phyloP scores from a whole-genome alignment of 495 filamentous ascomycete species.

The Penicillium fimorum region DNA sequence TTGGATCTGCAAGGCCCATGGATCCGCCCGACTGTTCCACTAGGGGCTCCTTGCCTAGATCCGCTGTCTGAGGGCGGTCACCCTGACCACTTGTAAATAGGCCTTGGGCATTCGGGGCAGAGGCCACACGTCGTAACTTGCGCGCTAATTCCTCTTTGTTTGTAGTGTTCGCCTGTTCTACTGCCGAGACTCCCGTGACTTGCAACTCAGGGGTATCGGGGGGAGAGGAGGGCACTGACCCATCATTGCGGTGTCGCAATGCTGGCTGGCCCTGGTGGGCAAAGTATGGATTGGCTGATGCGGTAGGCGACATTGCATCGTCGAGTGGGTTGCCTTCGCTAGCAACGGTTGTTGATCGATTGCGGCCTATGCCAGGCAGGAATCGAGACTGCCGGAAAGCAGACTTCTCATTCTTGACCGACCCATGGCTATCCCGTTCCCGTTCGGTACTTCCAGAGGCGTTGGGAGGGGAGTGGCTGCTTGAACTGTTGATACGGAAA shows the following conservation, averaged over 20 bases:
- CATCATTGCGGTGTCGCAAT: conserved; percentile 90
- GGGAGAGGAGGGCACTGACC: conserved; percentile 93
- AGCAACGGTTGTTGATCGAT: conserved; percentile 81
- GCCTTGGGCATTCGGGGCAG: conserved; percentile 94
- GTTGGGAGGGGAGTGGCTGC: conserved; percentile 49
- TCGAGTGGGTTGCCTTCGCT: conserved; percentile 91
- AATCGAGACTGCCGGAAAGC: conserved; percentile 80
- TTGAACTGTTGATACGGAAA: conserved; percentile 86
- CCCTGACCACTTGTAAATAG: conserved; percentile 70
- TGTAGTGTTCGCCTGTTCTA: conserved; percentile 71
- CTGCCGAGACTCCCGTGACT: conserved; percentile 67
- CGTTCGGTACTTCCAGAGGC: conserved; percentile 40
- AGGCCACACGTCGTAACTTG: conserved; percentile 89
- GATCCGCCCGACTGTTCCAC: conserved; percentile 55
- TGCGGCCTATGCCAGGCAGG: conserved; percentile 73
- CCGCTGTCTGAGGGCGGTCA: conserved; percentile 75
- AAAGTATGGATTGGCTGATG: conserved; percentile 96
- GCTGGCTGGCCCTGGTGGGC: conserved; percentile 92
- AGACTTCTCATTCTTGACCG: conserved; percentile 58
- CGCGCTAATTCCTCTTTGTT: conserved; percentile 92
- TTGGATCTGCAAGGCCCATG: conserved; percentile 55
- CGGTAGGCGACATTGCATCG: conserved; percentile 85
- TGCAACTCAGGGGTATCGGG: conserved; percentile 83
- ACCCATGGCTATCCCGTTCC: conserved; percentile 34
- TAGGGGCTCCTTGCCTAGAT: conserved; percentile 74